Percentiles rank a stretch among this genome's conserved stretches.
These are phyloP conservation scores for Colletotrichum musae DNA, from an alignment of 2,329 filamentous ascomycete species.

Conservation along the genomic window DNA sequence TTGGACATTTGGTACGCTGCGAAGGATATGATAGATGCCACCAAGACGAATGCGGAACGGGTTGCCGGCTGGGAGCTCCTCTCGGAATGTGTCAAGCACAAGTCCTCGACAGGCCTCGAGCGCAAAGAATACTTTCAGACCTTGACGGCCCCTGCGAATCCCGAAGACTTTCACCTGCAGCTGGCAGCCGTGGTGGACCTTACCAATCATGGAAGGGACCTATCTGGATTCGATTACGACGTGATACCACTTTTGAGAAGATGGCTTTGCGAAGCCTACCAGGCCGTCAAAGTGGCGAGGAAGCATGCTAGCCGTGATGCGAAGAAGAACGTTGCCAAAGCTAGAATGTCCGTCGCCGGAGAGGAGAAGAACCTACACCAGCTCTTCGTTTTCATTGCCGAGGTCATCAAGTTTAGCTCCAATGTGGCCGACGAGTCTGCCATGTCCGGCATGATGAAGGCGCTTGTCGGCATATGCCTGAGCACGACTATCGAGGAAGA, in stretches of 20 bases:
- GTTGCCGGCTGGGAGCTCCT: slow-evolving; percentile 76
- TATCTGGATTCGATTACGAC: slow-evolving; percentile 78
- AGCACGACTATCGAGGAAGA: slow-evolving; percentile 76
- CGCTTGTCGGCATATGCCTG: slow-evolving; percentile 76
- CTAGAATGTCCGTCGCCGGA: slow-evolving; percentile 56
- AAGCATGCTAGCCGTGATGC: slow-evolving; percentile 60
- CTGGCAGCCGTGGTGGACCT: slow-evolving; percentile 74
- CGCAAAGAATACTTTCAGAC: slow-evolving; percentile 76
- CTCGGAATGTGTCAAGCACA: slow-evolving; percentile 75
- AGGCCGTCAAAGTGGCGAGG: slow-evolving; percentile 65
- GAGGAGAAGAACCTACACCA: slow-evolving; percentile 75
- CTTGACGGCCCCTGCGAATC: slow-evolving; percentile 67
- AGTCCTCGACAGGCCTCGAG: slow-evolving; percentile 75
- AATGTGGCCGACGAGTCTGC: slow-evolving; percentile 76
- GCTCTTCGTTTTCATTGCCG: slow-evolving; percentile 75
- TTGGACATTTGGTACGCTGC: slow-evolving; percentile 77
- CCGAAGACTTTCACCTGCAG: slow-evolving; percentile 77
- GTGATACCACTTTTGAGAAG: slow-evolving; percentile 72
- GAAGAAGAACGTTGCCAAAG: slow-evolving; percentile 56
- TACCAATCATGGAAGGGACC: slow-evolving; percentile 72
- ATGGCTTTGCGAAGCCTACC: slow-evolving; percentile 73
- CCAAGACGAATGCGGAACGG: slow-evolving; percentile 68
- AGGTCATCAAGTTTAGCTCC: slow-evolving; percentile 83
- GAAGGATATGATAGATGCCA: slow-evolving; percentile 74
- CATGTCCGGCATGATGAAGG: slow-evolving; percentile 72